Conservation (phyloP, 23 red algal species). For the Agarophyton chilense region DNA sequence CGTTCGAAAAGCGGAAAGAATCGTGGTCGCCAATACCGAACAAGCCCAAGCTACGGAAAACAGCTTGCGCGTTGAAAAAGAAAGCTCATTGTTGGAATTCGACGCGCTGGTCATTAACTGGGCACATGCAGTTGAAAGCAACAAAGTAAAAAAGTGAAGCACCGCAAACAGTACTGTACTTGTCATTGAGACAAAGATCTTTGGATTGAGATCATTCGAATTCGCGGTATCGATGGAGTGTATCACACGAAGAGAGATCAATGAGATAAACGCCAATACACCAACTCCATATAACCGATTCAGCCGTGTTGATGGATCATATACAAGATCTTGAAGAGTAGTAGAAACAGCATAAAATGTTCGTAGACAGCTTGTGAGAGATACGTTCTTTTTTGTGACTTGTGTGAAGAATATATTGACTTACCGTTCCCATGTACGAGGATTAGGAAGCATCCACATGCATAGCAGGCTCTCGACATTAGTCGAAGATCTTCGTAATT, state of each 20-base stretch:
- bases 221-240: background rate
- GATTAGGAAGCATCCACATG: background rate
- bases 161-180: background rate
- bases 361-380: background rate
- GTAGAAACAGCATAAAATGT: background rate
- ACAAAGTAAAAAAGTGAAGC: background rate
- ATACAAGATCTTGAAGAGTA: background rate
- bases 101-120: background rate
- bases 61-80: slow-evolving; percentile 4
- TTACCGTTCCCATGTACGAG: slow-evolving; percentile 2
- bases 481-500: background rate
- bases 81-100: background rate
- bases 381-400: background rate
- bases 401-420: background rate
- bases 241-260: slow-evolving; percentile 1
- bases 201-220: background rate
- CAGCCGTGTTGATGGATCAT: background rate
- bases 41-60: slow-evolving; percentile 5
- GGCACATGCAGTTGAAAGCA: background rate
- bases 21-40: background rate
- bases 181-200: background rate
- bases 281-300: background rate
- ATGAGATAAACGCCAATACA: background rate
- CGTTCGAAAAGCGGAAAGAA: slow-evolving; percentile 14
- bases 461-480: background rate